These are phyloP conservation scores for Globisporangium iwayamae DNA, from an alignment of 352 stramenopile species.

Conservation along the genomic window DNA sequence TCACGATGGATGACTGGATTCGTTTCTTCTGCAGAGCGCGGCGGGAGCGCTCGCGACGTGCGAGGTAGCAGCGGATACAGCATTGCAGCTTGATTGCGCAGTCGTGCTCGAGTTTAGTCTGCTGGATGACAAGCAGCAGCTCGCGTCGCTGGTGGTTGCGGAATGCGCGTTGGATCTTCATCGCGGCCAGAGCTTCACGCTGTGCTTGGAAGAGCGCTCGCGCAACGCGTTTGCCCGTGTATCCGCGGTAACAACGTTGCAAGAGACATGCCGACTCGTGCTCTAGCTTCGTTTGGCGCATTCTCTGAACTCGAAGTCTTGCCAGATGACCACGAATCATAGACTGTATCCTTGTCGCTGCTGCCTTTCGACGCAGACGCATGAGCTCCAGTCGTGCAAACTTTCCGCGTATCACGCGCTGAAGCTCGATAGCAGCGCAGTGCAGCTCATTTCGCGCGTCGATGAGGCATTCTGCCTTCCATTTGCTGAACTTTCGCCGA, in stretches of 20 bases:
- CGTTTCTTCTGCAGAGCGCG: constrained; percentile 17
- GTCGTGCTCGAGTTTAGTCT: constrained; percentile 56
- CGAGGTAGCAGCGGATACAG: constrained; percentile 43
- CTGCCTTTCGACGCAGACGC: constrained; percentile 24
- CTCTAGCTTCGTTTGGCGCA: constrained; percentile 39
- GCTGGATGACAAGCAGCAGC: constrained; percentile 60
- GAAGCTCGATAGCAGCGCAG: constrained; percentile 65
- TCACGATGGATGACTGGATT: constrained; percentile 27
- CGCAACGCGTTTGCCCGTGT: constrained; percentile 64
- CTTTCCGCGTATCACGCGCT: constrained; percentile 53
- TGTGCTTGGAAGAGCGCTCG: constrained; percentile 65
- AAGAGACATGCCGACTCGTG: constrained; percentile 43
- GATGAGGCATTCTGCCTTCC: constrained; percentile 42
- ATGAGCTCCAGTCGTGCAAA: constrained; percentile 28
- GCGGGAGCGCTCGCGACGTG: constrained; percentile 37
- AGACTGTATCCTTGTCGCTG: constrained; percentile 43
- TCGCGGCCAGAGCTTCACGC: constrained; percentile 47
- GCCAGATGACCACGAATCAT: constrained; percentile 49
- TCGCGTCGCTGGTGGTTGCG: constrained; percentile 54
- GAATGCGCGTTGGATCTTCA: constrained; percentile 67
- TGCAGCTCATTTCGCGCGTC: constrained; percentile 60
- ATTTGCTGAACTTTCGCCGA: constrained; percentile 40
- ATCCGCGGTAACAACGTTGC: constrained; percentile 78
- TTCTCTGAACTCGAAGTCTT: constrained; percentile 13
- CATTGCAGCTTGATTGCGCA: constrained; percentile 54